Evolutionary conservation across 495 filamentous ascomycete genomes (phyloP).

Genomic region (Acidomyces sp.): DNA sequence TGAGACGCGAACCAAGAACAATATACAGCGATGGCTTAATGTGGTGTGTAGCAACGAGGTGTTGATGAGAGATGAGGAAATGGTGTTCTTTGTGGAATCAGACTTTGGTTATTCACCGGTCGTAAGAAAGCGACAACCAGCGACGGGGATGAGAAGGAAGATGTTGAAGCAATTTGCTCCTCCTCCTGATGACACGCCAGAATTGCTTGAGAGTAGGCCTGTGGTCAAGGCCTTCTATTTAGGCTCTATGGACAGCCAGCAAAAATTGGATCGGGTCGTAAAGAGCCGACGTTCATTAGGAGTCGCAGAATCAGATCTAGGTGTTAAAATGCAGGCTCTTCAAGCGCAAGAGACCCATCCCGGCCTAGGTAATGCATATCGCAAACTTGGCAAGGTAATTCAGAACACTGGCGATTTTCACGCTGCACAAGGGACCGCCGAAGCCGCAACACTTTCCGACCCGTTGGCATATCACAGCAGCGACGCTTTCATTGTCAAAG

Average conservation of each 20-base stretch:
- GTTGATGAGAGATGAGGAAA: slow-evolving; percentile 87
- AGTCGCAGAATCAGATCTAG: slow-evolving; percentile 84
- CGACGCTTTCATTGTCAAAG: slow-evolving; percentile 97
- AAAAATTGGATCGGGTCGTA: slow-evolving; percentile 90
- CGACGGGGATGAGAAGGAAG: slow-evolving; percentile 86
- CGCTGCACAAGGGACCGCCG: slow-evolving; percentile 92
- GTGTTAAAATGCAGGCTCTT: slow-evolving; percentile 74
- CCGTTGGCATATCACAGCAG: slow-evolving; percentile 89
- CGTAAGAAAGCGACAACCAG: slow-evolving; percentile 88
- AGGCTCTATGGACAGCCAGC: slow-evolving; percentile 83
- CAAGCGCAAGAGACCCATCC: slow-evolving; percentile 77
- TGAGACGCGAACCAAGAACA: slow-evolving; percentile 71
- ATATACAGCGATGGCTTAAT: slow-evolving; percentile 92
- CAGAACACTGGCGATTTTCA: slow-evolving; percentile 90
- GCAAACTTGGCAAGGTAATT: slow-evolving; percentile 85
- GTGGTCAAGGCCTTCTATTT: slow-evolving; percentile 93
- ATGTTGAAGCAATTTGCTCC: slow-evolving; percentile 98
- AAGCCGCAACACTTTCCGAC: slow-evolving; percentile 89
- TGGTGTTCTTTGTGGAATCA: slow-evolving; percentile 92
- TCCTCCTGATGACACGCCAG: slow-evolving; percentile 92
- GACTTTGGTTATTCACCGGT: slow-evolving; percentile 97
- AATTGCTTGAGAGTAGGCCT: slow-evolving; percentile 77
- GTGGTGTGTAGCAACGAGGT: slow-evolving; percentile 82
- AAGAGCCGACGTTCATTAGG: slow-evolving; percentile 83
- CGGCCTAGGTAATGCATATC: slow-evolving; percentile 77